Evolutionary conservation across 2,329 filamentous ascomycete species (phyloP).

Genomic region (Keithomyces neogunnii): DNA sequence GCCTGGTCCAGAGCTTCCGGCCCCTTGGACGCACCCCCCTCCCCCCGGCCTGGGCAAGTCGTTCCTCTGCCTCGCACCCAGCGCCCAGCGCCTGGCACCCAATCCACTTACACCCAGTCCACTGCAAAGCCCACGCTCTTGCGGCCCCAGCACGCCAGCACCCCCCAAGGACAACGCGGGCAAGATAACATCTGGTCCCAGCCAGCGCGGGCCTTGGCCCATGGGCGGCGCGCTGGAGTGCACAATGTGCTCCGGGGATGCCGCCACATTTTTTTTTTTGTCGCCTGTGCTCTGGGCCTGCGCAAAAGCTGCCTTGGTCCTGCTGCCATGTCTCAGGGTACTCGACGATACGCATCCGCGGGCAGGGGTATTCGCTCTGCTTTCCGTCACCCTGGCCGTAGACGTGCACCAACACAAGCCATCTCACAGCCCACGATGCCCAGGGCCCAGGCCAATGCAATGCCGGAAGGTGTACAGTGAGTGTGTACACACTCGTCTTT

Average conservation of each 20-base stretch:
- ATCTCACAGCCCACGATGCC: conserved; percentile 11
- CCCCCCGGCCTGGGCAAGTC: conserved; percentile 3
- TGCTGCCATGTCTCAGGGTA: conserved; percentile 5
- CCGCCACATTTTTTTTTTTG: conserved; percentile 6
- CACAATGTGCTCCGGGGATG: conserved; percentile 3
- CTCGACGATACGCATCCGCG: conserved; percentile 3
- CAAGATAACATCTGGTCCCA: too few species aligned
- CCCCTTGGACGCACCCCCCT: conserved; percentile 1
- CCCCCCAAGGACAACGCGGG: background rate
- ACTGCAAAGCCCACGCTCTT: background rate
- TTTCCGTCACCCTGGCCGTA: conserved; percentile 15
- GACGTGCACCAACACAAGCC: conserved; percentile 11
- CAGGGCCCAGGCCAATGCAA: conserved; percentile 9
- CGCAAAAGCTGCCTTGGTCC: background rate
- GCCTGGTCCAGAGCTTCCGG: background rate
- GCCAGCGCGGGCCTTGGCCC: too few species aligned
- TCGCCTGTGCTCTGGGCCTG: background rate
- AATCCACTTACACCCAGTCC: conserved; percentile 2
- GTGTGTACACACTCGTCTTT: conserved; percentile 5
- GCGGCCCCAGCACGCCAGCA: background rate
- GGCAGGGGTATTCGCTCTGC: conserved; percentile 6
- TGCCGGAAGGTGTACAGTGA: conserved; percentile 11
- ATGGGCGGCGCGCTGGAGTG: background rate
- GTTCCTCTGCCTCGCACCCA: background rate
- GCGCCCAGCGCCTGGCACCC: background rate